A percentile compares a stretch with the other conserved stretches of the same genome.
phyloP scores from a whole-genome alignment of 805 yeast species.

The Nakazawaea sp. region DNA sequence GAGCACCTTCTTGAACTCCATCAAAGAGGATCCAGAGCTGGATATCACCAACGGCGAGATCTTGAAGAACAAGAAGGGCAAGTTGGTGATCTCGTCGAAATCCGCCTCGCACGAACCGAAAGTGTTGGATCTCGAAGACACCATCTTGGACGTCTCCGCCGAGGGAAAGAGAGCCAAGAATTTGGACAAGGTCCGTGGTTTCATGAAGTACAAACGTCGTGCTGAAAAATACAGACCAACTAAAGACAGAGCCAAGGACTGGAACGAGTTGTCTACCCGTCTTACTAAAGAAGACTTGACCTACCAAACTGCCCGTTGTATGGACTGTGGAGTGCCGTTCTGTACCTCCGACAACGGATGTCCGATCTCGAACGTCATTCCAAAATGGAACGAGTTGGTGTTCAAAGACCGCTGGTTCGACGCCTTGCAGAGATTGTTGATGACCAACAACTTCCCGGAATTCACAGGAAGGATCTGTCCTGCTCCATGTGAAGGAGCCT shows the following conservation, averaged over 20 bases:
- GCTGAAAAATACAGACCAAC: conserved; percentile 81
- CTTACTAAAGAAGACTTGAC: conserved; percentile 80
- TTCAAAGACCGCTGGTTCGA: conserved; percentile 93
- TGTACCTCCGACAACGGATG: conserved; percentile 98
- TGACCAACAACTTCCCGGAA: conserved; percentile 98
- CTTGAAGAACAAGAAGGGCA: conserved; percentile 40
- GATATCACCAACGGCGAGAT: conserved; percentile 91
- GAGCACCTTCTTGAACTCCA: conserved; percentile 56
- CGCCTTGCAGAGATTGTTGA: conserved; percentile 83
- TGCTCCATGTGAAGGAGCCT: conserved; percentile 98
- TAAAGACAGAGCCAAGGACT: conserved; percentile 72
- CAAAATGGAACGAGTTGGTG: conserved; percentile 96
- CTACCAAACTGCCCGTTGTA: conserved; percentile 94
- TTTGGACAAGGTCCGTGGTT: conserved; percentile 81
- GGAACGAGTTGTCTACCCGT: conserved; percentile 85
- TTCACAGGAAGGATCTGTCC: conserved; percentile 98
- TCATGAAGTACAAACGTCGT: conserved; percentile 88
- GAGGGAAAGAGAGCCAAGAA: conserved; percentile 59
- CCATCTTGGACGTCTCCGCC: conserved; percentile 61
- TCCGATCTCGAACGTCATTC: conserved; percentile 94
- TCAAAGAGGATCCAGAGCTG: conserved; percentile 76
- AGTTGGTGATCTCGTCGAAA: conserved; percentile 17
- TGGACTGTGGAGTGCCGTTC: conserved; percentile 99
- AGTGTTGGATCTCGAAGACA: conserved; percentile 84
- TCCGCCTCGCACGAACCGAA: conserved; percentile 58